phyloP scores from a whole-genome alignment of 2,329 filamentous ascomycete species.

The Cytospora schulzeri region DNA sequence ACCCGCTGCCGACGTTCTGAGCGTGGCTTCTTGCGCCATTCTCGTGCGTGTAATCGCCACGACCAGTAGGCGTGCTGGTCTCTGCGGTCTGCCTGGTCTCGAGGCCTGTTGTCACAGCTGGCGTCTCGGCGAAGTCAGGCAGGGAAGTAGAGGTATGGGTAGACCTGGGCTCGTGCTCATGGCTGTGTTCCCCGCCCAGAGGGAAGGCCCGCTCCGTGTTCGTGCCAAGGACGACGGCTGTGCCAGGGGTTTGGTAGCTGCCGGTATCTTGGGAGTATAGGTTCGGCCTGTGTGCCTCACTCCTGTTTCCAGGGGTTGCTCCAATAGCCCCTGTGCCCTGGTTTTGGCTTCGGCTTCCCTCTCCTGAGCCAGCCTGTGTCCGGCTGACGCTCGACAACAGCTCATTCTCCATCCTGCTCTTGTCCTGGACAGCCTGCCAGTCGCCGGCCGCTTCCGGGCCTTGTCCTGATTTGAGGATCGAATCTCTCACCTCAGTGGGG shows the following conservation, averaged over 20 bases:
- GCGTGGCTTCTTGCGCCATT: background rate
- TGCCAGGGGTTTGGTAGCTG: background rate
- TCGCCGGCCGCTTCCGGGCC: conserved; percentile 72
- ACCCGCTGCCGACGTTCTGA: background rate
- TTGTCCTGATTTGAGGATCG: conserved; percentile 57
- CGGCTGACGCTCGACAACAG: conserved; percentile 65
- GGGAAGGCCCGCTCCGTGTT: conserved; percentile 20
- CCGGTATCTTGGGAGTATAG: background rate
- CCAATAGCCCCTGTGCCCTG: background rate
- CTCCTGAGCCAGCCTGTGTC: conserved; percentile 33
- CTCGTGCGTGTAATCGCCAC: background rate
- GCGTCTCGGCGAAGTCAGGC: background rate
- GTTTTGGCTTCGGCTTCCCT: background rate
- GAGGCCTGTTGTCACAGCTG: background rate
- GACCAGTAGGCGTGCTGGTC: background rate
- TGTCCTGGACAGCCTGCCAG: conserved; percentile 71
- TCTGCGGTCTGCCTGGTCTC: background rate
- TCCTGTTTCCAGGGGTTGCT: background rate
- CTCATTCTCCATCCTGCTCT: conserved; percentile 73
- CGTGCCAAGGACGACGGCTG: conserved; percentile 7
- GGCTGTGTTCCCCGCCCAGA: background rate
- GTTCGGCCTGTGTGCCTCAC: background rate
- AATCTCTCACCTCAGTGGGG: conserved; percentile 59
- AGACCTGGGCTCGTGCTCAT: too few relatives aligned
- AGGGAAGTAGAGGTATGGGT: background rate